Conservation (phyloP, 768 basidiomycete species). For the Lentinula detonsa region DNA sequence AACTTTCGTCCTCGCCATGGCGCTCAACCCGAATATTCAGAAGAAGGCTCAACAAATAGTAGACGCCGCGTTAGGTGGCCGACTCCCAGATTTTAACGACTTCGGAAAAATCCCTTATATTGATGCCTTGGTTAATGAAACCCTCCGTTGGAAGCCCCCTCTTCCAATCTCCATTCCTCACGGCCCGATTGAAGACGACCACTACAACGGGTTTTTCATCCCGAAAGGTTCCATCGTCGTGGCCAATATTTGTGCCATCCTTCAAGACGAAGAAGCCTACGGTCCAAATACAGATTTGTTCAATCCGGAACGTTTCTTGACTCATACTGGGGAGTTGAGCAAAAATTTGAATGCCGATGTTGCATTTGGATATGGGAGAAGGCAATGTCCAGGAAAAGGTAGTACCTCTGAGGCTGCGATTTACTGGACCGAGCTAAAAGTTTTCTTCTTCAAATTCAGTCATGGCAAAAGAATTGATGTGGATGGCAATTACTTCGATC, state of each 20-base stretch:
- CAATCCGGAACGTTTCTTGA: constrained; percentile 22
- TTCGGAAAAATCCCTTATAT: constrained; percentile 16
- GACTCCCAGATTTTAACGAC: constrained; percentile 20
- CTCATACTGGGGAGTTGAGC: background rate
- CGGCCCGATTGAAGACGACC: constrained; percentile 19
- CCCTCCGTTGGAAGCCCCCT: constrained; percentile 15
- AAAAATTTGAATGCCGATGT: constrained; percentile 2
- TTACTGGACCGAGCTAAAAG: no score
- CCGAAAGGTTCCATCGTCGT: constrained; percentile 11
- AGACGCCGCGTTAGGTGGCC: constrained; percentile 17
- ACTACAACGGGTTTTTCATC: constrained; percentile 21
- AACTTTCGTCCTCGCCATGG: constrained; percentile 19
- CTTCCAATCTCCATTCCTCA: constrained; percentile 8
- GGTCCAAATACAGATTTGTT: constrained; percentile 22
- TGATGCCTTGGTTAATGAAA: constrained; percentile 18
- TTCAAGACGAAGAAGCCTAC: constrained; percentile 16
- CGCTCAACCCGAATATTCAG: constrained; percentile 17
- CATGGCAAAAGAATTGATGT: background rate
- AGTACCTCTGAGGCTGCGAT: background rate
- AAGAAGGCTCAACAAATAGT: constrained; percentile 20
- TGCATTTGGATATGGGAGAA: constrained; percentile 13
- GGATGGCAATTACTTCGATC: background rate
- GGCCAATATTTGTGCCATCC: constrained; percentile 10
- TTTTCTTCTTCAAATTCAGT: background rate
- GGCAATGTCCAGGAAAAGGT: constrained; percentile 6